These are phyloP conservation scores for Rhypophila decipiens DNA, from an alignment of 495 filamentous ascomycete species.

Conservation along the genomic window DNA sequence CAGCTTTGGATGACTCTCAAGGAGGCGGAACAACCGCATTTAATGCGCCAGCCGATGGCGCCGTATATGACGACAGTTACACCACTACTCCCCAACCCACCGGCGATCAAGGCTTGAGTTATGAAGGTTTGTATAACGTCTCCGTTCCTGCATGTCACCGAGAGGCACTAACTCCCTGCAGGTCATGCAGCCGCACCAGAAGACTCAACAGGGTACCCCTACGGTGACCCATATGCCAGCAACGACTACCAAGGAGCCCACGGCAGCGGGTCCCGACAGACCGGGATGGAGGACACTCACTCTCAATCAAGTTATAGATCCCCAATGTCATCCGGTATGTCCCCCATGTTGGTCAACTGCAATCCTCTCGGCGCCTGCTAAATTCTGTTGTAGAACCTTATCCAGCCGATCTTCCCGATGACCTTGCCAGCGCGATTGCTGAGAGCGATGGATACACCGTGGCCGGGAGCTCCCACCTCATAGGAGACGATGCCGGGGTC, in stretches of 20 bases:
- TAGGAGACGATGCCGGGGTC: background rate
- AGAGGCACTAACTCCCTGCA: background rate
- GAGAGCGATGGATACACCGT: background rate
- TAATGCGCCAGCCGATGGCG: background rate
- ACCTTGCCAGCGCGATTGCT: background rate
- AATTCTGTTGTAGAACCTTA: background rate
- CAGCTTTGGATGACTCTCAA: background rate
- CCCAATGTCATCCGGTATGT: too few species aligned
- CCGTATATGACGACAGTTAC: background rate
- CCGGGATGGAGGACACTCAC: too few species aligned
- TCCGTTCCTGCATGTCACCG: background rate
- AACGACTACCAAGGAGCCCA: background rate
- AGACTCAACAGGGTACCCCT: background rate
- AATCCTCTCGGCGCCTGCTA: too few species aligned
- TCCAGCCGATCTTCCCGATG: background rate
- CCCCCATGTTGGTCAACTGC: too few species aligned
- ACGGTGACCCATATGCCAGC: background rate
- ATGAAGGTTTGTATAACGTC: conserved; percentile 6
- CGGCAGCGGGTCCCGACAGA: too few species aligned
- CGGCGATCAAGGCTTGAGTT: background rate
- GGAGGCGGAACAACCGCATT: conserved; percentile 1
- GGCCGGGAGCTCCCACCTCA: background rate
- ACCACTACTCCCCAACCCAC: background rate
- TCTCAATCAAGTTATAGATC: too few species aligned
- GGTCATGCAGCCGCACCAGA: background rate